phyloP scores from a whole-genome alignment of 2,329 filamentous ascomycete species.

The Leptographium procerum region DNA sequence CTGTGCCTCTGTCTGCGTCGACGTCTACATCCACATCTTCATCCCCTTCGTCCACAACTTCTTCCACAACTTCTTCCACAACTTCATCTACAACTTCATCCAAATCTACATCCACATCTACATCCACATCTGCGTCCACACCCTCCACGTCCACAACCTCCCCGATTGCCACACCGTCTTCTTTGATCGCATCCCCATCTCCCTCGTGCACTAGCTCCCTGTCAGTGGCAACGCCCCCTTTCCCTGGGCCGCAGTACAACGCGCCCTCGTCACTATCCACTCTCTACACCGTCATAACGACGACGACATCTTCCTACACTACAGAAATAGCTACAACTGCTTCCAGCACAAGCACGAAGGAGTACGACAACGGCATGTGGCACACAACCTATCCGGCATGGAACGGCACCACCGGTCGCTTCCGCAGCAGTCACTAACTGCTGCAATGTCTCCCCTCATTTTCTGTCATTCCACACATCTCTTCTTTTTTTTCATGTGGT shows the following conservation, averaged over 20 bases:
- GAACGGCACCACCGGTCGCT: constrained; percentile 25
- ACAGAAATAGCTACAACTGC: constrained; percentile 1
- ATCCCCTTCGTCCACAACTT: neutral
- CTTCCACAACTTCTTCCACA: neutral
- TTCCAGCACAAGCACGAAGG: neutral
- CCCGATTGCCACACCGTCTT: neutral
- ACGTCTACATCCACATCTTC: neutral
- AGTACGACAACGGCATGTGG: constrained; percentile 20
- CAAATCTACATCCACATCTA: neutral
- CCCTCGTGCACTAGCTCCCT: neutral
- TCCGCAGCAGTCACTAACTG: neutral
- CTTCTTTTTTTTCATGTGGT: neutral
- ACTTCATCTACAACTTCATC: neutral
- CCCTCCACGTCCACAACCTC: neutral
- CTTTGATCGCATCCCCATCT: neutral
- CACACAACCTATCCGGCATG: constrained; percentile 33
- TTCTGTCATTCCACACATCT: neutral
- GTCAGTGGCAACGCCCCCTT: neutral
- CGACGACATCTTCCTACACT: constrained; percentile 16
- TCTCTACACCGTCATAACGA: neutral
- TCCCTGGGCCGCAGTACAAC: neutral
- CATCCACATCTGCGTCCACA: neutral
- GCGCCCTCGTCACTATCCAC: neutral
- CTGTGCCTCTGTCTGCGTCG: neutral
- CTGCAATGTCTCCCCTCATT: neutral